Percentiles rank a stretch among this genome's conserved stretches.
These are phyloP conservation scores for Lathyrus aphaca DNA, from an alignment of 306 rosid species.

Conservation along the genomic window DNA sequence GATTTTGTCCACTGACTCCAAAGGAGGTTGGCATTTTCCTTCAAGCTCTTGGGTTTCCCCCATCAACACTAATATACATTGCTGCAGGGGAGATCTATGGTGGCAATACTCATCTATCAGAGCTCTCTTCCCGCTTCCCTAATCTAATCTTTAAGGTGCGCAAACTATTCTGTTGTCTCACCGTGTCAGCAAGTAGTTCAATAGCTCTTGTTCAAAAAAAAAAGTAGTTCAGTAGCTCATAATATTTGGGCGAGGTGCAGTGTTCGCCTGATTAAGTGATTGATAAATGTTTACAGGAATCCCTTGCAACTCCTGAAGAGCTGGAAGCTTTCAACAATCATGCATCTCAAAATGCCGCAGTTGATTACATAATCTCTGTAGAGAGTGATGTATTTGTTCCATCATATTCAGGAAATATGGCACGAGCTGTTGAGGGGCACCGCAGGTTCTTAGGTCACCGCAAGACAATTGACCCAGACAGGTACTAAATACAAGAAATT, in stretches of 20 bases:
- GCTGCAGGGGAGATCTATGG: slow-evolving; percentile 98
- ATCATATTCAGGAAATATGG: slow-evolving; percentile 93
- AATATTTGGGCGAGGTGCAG: slow-evolving; percentile 37
- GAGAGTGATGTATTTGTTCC: slow-evolving; percentile 93
- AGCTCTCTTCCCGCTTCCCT: slow-evolving; percentile 82
- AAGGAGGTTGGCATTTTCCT: slow-evolving; percentile 93
- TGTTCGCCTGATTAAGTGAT: slow-evolving; percentile 31
- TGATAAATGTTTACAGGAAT: slow-evolving; percentile 68
- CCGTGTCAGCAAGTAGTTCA: slow-evolving; percentile 32
- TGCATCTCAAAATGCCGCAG: slow-evolving; percentile 90
- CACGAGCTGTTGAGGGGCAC: slow-evolving; percentile 95
- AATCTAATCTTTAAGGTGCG: slow-evolving; percentile 73
- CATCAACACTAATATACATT: slow-evolving; percentile 77
- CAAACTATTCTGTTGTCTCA: slow-evolving; percentile 17
- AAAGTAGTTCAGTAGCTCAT: slow-evolving; percentile 38
- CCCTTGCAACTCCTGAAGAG: slow-evolving; percentile 77
- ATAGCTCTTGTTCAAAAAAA: not conserved
- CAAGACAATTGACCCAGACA: slow-evolving; percentile 83
- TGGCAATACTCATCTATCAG: slow-evolving; percentile 68
- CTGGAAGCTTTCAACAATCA: slow-evolving; percentile 73
- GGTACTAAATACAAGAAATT: slow-evolving; percentile 50
- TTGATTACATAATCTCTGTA: slow-evolving; percentile 85
- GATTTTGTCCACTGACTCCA: slow-evolving; percentile 91
- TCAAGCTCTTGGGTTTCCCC: slow-evolving; percentile 80
- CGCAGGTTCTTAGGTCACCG: slow-evolving; percentile 89